Percentiles rank a stretch among this genome's conserved stretches.
These are phyloP conservation scores for Pleurozium schreberi DNA, from an alignment of 225 moss, liverwort and hornwort species.

Conservation along the genomic window DNA sequence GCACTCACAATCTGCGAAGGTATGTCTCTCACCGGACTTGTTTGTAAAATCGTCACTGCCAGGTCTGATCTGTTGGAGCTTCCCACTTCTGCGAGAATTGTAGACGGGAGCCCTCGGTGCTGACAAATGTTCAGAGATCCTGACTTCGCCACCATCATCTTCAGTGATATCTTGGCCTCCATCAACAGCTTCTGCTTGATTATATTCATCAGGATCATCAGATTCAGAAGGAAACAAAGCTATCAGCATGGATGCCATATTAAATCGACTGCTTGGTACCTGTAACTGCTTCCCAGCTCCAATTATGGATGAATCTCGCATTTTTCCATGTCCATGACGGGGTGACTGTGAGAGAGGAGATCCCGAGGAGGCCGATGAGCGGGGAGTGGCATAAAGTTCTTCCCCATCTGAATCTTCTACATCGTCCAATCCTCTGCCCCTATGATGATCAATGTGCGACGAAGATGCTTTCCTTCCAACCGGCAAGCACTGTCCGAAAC, in stretches of 20 bases:
- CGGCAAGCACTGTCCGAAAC: not conserved
- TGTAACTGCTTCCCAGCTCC: not conserved
- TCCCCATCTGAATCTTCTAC: not conserved
- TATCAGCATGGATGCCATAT: conserved; percentile 30
- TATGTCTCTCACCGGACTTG: not conserved
- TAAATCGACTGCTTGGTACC: not conserved
- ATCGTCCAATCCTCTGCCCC: not conserved
- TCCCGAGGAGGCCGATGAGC: not conserved
- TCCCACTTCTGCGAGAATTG: not conserved
- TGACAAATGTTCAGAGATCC: not conserved
- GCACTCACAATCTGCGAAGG: not conserved
- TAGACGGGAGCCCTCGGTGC: not conserved
- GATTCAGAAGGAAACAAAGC: not conserved
- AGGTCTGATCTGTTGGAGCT: not conserved
- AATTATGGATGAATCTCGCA: not conserved
- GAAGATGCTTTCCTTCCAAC: not conserved
- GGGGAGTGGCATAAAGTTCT: not conserved
- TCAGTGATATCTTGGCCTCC: not conserved
- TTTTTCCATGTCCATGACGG: not conserved
- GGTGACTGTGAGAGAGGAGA: not conserved
- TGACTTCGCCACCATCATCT: not conserved
- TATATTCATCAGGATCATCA: not conserved
- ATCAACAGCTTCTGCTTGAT: not conserved
- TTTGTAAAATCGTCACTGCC: not conserved
- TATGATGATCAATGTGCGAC: not conserved